Evolutionary conservation across 176 grass and related monocot species (phyloP).

Genomic region (Alopecurus myosuroides): DNA sequence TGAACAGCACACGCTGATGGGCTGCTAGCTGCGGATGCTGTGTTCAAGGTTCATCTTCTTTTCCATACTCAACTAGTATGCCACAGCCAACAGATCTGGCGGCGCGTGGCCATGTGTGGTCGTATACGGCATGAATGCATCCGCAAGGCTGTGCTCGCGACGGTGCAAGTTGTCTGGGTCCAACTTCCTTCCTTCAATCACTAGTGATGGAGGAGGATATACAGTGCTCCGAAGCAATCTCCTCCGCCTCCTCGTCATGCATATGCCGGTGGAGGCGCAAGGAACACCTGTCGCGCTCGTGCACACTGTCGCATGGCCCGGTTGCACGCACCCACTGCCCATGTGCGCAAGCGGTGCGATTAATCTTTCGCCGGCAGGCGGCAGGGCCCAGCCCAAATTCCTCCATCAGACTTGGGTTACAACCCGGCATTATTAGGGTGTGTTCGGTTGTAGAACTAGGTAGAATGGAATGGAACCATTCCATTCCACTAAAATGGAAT

Average conservation of each 20-base stretch:
- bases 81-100: not conserved
- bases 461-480: no score
- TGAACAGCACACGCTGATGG: not conserved
- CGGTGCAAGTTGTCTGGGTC: not conserved
- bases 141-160: not conserved
- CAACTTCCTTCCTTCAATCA: not conserved
- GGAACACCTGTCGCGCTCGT: not conserved
- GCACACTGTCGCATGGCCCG: not conserved
- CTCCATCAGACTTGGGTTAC: conserved; percentile 12
- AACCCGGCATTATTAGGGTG: not conserved
- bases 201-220: no score
- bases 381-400: not conserved
- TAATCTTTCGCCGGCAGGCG: not conserved
- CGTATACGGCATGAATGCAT: not conserved
- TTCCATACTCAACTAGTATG: not conserved
- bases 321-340: not conserved
- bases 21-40: no score
- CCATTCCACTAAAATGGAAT: no score
- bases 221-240: not conserved
- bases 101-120: not conserved
- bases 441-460: no score
- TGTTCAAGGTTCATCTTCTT: not conserved
- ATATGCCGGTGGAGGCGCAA: not conserved
- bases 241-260: not conserved
- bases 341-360: not conserved